A percentile compares a stretch with the other conserved stretches of the same genome.
phyloP scores from a whole-genome alignment of 2,329 filamentous ascomycete species.

The Colletotrichum sp. region DNA sequence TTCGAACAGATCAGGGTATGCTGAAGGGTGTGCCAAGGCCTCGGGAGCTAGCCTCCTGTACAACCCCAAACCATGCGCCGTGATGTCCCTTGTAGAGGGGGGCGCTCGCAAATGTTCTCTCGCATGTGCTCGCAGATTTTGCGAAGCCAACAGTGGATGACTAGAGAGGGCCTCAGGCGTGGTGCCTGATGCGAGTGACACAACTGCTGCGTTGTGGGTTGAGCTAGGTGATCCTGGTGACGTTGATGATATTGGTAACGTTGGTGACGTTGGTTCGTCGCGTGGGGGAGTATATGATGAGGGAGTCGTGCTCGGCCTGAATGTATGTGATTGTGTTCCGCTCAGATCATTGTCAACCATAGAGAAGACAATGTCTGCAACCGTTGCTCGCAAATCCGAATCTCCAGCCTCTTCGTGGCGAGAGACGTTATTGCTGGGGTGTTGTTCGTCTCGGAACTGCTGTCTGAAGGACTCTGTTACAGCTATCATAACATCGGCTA shows the following conservation, averaged over 20 bases:
- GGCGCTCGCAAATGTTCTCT: not conserved
- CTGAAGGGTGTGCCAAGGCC: not conserved
- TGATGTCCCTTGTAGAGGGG: not conserved
- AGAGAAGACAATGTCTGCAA: not conserved
- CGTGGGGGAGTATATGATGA: not conserved
- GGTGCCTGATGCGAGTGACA: not conserved
- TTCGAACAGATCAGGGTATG: not conserved
- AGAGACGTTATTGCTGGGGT: not conserved
- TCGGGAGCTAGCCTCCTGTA: not conserved
- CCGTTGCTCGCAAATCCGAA: not conserved
- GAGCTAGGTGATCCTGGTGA: not conserved
- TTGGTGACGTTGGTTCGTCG: not conserved
- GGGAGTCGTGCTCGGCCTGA: not conserved
- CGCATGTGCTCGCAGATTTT: not conserved
- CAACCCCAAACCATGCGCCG: not conserved
- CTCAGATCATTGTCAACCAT: not conserved
- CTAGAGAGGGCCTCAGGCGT: not conserved
- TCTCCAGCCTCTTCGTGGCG: not conserved
- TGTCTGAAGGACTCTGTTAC: constrained; percentile 8
- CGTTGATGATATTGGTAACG: not conserved
- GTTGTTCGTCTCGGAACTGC: not conserved
- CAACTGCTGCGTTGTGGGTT: not conserved
- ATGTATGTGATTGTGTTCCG: not conserved
- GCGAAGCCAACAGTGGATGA: not conserved
- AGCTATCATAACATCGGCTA: constrained; percentile 9